Evolutionary conservation across 2,329 filamentous ascomycete genomes (phyloP).

Genomic region (Cladophialophora chaetospira): DNA sequence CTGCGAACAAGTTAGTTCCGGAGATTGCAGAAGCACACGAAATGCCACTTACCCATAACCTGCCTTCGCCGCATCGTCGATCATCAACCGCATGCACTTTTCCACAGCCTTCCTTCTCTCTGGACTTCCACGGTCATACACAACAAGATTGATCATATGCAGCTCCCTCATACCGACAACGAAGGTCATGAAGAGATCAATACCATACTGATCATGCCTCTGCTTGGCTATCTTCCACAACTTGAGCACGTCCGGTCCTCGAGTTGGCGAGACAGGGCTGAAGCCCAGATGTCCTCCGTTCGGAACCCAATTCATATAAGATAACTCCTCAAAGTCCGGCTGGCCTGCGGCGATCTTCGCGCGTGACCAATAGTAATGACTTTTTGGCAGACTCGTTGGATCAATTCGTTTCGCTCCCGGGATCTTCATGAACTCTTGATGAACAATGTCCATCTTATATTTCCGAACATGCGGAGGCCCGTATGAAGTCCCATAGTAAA

Average conservation of each 20-base stretch:
- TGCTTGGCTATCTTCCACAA: slow-evolving; percentile 35
- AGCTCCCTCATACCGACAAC: slow-evolving; percentile 36
- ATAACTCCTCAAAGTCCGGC: slow-evolving; percentile 37
- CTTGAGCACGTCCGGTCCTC: slow-evolving; percentile 36
- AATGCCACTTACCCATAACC: too few species aligned
- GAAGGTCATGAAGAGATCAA: slow-evolving; percentile 32
- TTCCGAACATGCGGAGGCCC: slow-evolving; percentile 31
- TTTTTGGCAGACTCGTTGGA: slow-evolving; percentile 36
- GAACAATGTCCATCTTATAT: slow-evolving; percentile 35
- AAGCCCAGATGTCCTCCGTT: slow-evolving; percentile 40
- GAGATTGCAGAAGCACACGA: too few species aligned
- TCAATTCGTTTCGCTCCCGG: slow-evolving; percentile 38
- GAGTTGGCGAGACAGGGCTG: slow-evolving; percentile 41
- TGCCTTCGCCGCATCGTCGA: slow-evolving; percentile 42
- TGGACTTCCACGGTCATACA: slow-evolving; percentile 36
- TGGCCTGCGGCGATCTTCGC: slow-evolving; percentile 34
- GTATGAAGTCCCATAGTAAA: slow-evolving; percentile 39
- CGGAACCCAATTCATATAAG: slow-evolving; percentile 39
- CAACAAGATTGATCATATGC: slow-evolving; percentile 40
- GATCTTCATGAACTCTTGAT: slow-evolving; percentile 36
- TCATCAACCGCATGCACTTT: slow-evolving; percentile 37
- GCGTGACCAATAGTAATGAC: slow-evolving; percentile 37
- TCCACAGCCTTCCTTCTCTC: slow-evolving; percentile 33
- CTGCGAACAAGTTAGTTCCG: too few species aligned
- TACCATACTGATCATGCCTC: slow-evolving; percentile 28